phyloP scores from a whole-genome alignment of 495 filamentous ascomycete genomes.

The Penicillium robsamsonii region DNA sequence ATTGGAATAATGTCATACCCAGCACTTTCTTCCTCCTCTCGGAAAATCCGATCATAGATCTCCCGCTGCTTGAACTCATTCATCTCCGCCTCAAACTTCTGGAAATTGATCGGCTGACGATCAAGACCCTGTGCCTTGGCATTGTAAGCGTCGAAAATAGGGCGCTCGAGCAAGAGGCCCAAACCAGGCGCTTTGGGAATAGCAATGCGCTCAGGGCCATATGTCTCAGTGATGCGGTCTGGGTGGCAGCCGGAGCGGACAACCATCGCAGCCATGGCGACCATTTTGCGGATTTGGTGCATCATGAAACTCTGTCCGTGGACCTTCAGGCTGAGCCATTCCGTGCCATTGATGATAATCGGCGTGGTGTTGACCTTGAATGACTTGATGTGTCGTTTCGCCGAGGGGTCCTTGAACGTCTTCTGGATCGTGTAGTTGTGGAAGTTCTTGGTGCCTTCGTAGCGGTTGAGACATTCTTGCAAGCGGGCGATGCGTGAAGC shows the following conservation, averaged over 20 bases:
- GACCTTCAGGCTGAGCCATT: slow-evolving; percentile 94
- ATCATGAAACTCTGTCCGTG: slow-evolving; percentile 99
- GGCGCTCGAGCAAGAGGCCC: slow-evolving; percentile 82
- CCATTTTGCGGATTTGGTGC: slow-evolving; percentile 99
- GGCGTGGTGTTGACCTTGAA: slow-evolving; percentile 72
- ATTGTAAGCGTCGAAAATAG: slow-evolving; percentile 88
- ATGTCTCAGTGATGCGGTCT: slow-evolving; percentile 65
- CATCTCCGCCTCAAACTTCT: slow-evolving; percentile 71
- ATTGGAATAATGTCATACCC: slow-evolving; percentile 51
- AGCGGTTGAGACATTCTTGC: slow-evolving; percentile 65
- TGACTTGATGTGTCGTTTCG: slow-evolving; percentile 84
- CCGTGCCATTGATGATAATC: slow-evolving; percentile 80
- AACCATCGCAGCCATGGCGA: slow-evolving; percentile 82
- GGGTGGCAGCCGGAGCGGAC: slow-evolving; percentile 75
- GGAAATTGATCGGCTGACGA: slow-evolving; percentile 72
- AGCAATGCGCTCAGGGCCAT: slow-evolving; percentile 61
- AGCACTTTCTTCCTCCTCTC: slow-evolving; percentile 77
- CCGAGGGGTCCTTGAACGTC: slow-evolving; percentile 68
- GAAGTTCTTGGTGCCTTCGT: slow-evolving; percentile 81
- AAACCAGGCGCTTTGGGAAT: slow-evolving; percentile 93
- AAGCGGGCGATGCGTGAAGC: slow-evolving; percentile 66
- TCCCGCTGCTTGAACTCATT: slow-evolving; percentile 86
- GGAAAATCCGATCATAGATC: slow-evolving; percentile 90
- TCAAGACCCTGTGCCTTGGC: slow-evolving; percentile 51
- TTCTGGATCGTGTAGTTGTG: slow-evolving; percentile 98